Percentiles rank a stretch among this genome's conserved stretches.
phyloP scores from a whole-genome alignment of 805 yeast species.

The Saturnispora saitoi region DNA sequence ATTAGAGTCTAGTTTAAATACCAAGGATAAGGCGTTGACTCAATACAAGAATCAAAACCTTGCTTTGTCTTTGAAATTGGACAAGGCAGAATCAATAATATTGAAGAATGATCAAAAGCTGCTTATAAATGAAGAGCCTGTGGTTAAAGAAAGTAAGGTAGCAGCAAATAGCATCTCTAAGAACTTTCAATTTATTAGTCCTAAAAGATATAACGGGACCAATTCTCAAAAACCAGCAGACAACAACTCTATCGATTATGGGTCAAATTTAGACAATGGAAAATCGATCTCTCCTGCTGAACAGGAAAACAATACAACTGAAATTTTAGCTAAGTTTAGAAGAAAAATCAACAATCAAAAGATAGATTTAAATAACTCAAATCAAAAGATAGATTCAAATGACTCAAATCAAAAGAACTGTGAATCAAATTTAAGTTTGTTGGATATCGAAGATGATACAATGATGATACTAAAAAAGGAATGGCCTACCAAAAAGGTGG shows the following conservation, averaged over 20 bases:
- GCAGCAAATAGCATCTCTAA: neutral
- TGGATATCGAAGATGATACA: constrained; percentile 7
- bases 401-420: too few relatives aligned
- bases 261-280: too few relatives aligned
- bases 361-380: neutral
- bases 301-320: neutral
- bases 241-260: too few relatives aligned
- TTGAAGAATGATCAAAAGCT: neutral
- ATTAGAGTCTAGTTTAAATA: neutral
- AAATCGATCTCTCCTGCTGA: neutral
- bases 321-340: neutral
- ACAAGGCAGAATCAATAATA: constrained; percentile 4
- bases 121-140: neutral
- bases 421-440: neutral
- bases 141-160: neutral
- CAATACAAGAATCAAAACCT: constrained; percentile 3
- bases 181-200: too few relatives aligned
- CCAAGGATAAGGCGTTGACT: constrained; percentile 7
- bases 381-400: too few relatives aligned
- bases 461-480: constrained; percentile 7
- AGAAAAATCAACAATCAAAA: neutral
- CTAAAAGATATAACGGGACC: too few relatives aligned
- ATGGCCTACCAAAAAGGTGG: constrained; percentile 7
- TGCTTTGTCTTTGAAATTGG: constrained; percentile 8
- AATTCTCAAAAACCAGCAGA: too few relatives aligned